phyloP scores from a whole-genome alignment of 768 basidiomycete genomes.

The Mycena capillaripes region DNA sequence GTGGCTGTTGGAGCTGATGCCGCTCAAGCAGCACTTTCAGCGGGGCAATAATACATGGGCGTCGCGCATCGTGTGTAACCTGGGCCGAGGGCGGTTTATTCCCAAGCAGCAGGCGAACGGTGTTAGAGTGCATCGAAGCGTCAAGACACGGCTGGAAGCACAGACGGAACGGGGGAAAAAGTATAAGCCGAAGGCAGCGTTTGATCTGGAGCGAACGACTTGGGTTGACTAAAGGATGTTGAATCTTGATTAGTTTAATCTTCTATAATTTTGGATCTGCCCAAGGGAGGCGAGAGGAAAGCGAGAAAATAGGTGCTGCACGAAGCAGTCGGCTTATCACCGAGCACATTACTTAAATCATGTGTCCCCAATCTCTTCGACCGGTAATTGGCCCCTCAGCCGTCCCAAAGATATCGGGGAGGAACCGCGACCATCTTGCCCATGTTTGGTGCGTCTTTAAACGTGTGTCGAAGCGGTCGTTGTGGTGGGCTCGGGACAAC shows the following conservation, averaged over 20 bases:
- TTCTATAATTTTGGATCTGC: no score
- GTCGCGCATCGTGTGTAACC: conserved; percentile 45
- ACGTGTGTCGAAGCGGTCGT: no score
- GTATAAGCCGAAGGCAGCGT: conserved; percentile 55
- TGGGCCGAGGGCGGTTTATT: conserved; percentile 56
- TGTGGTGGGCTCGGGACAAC: no score
- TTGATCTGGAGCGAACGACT: conserved; percentile 45
- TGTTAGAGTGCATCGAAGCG: conserved; percentile 63
- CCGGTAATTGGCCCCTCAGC: no score
- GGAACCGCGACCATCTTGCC: no score
- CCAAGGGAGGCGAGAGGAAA: no score
- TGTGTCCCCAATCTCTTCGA: no score
- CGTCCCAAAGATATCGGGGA: no score
- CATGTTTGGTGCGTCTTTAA: no score
- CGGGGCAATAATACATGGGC: conserved; percentile 48
- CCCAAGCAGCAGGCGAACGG: conserved; percentile 54
- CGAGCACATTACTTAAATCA: no score
- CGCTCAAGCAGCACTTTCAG: conserved; percentile 53
- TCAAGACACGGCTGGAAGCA: conserved; percentile 69
- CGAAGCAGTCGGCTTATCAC: no score
- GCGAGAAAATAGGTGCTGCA: no score
- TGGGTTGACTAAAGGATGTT: conserved; percentile 52
- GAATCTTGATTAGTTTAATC: neutral
- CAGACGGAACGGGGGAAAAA: conserved; percentile 48
- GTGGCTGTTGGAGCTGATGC: conserved; percentile 76